Base-by-base conservation (phyloP, 2,329 filamentous ascomycete genomes). In the Myotisia sp. region DNA sequence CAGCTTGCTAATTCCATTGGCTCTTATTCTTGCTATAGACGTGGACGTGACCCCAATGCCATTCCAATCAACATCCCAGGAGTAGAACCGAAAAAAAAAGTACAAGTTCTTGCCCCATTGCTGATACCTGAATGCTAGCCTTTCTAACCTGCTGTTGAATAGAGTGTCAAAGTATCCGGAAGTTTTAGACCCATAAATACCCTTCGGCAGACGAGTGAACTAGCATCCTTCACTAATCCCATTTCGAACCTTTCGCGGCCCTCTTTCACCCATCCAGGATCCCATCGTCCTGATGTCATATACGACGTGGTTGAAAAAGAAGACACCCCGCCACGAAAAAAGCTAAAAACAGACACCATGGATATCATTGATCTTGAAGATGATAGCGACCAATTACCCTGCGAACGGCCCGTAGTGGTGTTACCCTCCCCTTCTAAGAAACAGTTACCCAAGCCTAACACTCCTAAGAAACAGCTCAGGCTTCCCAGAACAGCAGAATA, bases 351-450 rank as follows among this genome's bases (percentile, higher is more conserved):
- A 19, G 23, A 20, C 8, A 14, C 1, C 5, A 22, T 24, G 7
- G 24, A 20, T n/a, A 27, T 34, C 10, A 34, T 34, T 21, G 32
- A 34, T 4, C 14, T 34, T 8, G 32, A 34, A 18, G 23, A 27
- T n/a, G 12, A 34, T 20, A 27, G 5, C 32, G n/a, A 10, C 12
- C 29, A 14, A 12, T 10, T 12, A 16, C 20, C 4, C 13, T 16
- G 7, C 29, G 10, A 3, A 12, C 6, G 22, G 10, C 29, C 5
- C n/a, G 20, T 6, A 16, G 20, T 10, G 13, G 8, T 14, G 20
- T 17, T n/a, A 32, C 24, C 3, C 4, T 23, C n/a, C 26, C n/a
- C n/a, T n/a, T n/a, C n/a, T n/a, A n/a, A n/a, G n/a, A n/a, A n/a
- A n/a, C n/a, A n/a, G n/a, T n/a, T n/a, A n/a, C n/a, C n/a, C n/a